Base-by-base conservation (phyloP, 2,329 filamentous ascomycete species). In the Sclerotiophoma versabilis region DNA sequence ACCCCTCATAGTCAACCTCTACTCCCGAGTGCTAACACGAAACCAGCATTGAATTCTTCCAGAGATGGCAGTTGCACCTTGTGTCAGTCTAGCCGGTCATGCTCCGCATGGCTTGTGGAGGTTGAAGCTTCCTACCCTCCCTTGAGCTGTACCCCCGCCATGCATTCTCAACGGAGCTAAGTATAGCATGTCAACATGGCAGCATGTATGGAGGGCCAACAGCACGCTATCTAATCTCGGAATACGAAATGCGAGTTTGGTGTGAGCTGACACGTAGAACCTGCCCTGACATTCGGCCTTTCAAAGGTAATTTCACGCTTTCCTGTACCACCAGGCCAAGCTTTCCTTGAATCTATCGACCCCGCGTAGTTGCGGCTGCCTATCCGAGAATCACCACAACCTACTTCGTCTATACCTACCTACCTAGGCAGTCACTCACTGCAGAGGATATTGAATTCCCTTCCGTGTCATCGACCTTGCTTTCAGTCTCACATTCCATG, bases 121-220 rank as follows among this genome's bases (percentile, higher is more conserved):
- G n/a, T 23, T 17, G 10, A 41, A 37, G 36, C 49, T 23, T 32
- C 17, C 8, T 12, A 9, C 22, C 49, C 36, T 54, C 50, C 14
- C 50, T 30, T 48, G 25, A 34, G 32, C 38, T 20, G 32, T 48
- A 22, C 26, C 20, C 17, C 9, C 17, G 50, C 44, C 45, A 54
- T 54, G 51, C 51, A 54, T 54, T 54, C 51, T 46, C 45, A n/a
- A 36, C 41, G 34, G 14, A 45, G 23, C 46, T 49, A 49, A 54
- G 51, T 49, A 49, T 49, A 53, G 46, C 12, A 54, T 15, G 8
- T 10, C 12, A 36, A 27, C 27, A 44, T 34, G 45, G 45, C 39
- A 49, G 30, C 30, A 14, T 46, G 15, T n/a, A 10, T 17, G 25
- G 23, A 23, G 10, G 14, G 39, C 41, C 46, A 46, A 34, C 22